Evolutionary conservation across 192 early-diverging fungal species (phyloP).

Genomic region (Entrophospora sp.): DNA sequence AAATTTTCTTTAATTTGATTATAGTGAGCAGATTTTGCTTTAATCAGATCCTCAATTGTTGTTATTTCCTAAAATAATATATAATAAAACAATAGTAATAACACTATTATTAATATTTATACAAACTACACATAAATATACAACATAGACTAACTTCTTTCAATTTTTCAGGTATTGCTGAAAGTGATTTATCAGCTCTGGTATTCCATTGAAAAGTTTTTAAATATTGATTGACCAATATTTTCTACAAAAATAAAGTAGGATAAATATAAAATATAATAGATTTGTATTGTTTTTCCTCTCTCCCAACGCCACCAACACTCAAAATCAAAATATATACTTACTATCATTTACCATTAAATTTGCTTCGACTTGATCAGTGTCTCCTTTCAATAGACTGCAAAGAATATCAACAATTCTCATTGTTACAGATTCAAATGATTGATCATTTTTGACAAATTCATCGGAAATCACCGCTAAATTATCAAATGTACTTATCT

Average conservation of each 20-base stretch:
- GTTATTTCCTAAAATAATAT: conserved; percentile 62
- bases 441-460: too few relatives aligned
- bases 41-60: conserved; percentile 81
- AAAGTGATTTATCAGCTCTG: conserved; percentile 83
- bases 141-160: conserved; percentile 46
- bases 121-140: neutral
- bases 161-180: conserved; percentile 73
- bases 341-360: conserved; percentile 77
- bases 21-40: conserved; percentile 83
- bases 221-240: conserved; percentile 81
- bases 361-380: conserved; percentile 46
- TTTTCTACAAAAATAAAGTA: conserved; percentile 47
- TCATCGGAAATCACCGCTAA: too few relatives aligned
- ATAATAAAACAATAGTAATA: neutral
- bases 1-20: conserved; percentile 72
- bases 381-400: conserved; percentile 57
- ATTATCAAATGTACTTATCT: too few relatives aligned
- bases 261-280: conserved; percentile 13
- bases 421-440: conserved; percentile 59
- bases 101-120: neutral
- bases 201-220: conserved; percentile 90
- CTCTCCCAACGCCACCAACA: too few relatives aligned
- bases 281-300: neutral
- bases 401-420: conserved; percentile 86
- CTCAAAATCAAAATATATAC: conserved; percentile 23